Evolutionary conservation across 306 rosid species (phyloP), one percentile per base, ranked within the genome.

Genomic region (Lathyrus aphaca): DNA sequence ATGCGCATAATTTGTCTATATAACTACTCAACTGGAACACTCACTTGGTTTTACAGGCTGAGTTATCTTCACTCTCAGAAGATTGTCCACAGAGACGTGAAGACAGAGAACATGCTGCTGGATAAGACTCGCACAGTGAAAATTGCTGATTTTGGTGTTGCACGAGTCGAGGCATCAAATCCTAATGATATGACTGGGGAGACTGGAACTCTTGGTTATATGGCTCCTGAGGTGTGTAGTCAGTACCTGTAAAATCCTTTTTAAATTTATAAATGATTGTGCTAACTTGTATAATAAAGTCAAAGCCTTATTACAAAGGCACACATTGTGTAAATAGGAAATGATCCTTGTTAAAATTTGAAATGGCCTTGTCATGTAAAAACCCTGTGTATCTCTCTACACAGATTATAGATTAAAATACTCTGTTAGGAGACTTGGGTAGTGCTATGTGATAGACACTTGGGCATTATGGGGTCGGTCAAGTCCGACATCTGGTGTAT

Each of bases 131-230:
- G 96, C 25, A 82, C 89, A 0, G 84, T 94, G 30, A 94, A 94
- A 84, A 94, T 94, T 69, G 98, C 98, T 37, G 98, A 94, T 81
- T 94, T 94, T 75, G 98, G 98, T 56, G 98, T 94, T 65, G 98
- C 98, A 12, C 94, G 98, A 10, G 97, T 94, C 8, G 98, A 94
- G 83, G 98, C 98, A 29, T 94, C 98, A 74, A 94, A 94, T 87
- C 98, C 97, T 65, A 94, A 94, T 37, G 98, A 94, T 80, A 94
- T 94, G 98, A 94, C 98, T 13, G 98, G 98, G 80, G 98, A 94
- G 90, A 94, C 98, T 37, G 98, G 98, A 23, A 94, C 98, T 10
- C 97, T 94, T 46, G 98, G 98, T 80, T 94, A 94, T 84, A 94
- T 94, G 98, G 98, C 98, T 78, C 98, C 98, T 2, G 98, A 94